Evolutionary conservation across 2,329 filamentous ascomycete species (phyloP), one percentile per base, ranked within the genome.

Genomic region (Parafenestella ontariensis): DNA sequence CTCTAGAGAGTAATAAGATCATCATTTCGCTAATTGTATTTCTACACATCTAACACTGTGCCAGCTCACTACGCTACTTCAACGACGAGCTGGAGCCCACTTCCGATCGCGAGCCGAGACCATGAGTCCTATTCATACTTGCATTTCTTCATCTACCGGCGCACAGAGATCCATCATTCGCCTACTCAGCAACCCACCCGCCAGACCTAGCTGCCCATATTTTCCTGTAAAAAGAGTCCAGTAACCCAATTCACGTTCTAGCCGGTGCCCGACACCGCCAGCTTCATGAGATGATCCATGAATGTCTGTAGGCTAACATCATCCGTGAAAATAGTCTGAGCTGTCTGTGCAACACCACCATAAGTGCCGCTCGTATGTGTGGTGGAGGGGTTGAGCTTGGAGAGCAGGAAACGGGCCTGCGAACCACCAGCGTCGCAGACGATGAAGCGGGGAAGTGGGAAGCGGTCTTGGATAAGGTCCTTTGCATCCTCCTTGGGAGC

Each of bases 251-350:
- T 23, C 10, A 4, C 11, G 15, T 13, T 52, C 48, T 65, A 75
- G 46, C 72, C 63, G 23, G 72, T 75, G 17, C 73, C 73, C 8
- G 71, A 72, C 5, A 76, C 73, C 13, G 73, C 73, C 52, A 76
- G 61, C 91, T 99, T 99, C 95, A 99, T 99, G 75, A 99, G 82
- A 79, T 98, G 93, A 71, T 99, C 95, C 95, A 99, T 99, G 75
- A 99, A 99, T 1, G 94, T 98, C 78, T 98, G 94, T 73, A 99
- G 81, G 49, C 92, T 97, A 49, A 99, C 95, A 76, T 99, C 95
- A 71, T 99, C 95, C 0, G 95, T 99, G 80, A 99, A 99, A 69
- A 99, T 99, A 5, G 95, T 99, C 78, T 99, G 95, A 8, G 94
- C 93, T 42, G 90, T 93, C 71, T 94, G 91, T 26, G 90, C 87